These are phyloP conservation scores for Diaporthe caulivora DNA, from an alignment of 2,329 filamentous ascomycete species.

Conservation along the genomic window DNA sequence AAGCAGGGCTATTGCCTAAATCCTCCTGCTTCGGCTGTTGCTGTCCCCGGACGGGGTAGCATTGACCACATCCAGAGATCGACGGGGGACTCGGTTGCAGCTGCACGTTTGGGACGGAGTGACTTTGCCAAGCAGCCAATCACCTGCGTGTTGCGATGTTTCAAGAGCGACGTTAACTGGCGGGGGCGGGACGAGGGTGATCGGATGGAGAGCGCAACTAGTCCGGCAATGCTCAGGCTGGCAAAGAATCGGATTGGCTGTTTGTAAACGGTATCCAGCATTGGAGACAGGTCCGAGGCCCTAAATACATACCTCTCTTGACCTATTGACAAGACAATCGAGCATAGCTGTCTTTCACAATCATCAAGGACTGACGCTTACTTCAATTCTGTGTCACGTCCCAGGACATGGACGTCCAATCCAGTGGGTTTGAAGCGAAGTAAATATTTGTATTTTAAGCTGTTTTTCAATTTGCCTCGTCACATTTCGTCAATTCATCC, in stretches of 20 bases:
- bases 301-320: too few species aligned
- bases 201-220: neutral
- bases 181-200: neutral
- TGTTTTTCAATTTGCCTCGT: neutral
- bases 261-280: neutral
- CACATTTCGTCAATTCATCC: neutral
- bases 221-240: neutral
- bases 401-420: neutral
- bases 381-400: neutral
- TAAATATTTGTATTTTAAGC: neutral
- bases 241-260: neutral
- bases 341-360: neutral
- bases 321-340: neutral
- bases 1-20: slow-evolving; percentile 3
- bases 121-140: slow-evolving; percentile 22
- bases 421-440: neutral
- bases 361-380: too few species aligned
- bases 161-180: slow-evolving; percentile 1
- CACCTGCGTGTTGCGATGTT: slow-evolving; percentile 20
- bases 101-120: slow-evolving; percentile 23
- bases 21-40: neutral
- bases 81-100: neutral
- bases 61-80: slow-evolving; percentile 14
- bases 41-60: slow-evolving; percentile 22
- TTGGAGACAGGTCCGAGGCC: too few species aligned